These are phyloP conservation scores for Sphaerulina vaccinii DNA, from an alignment of 2,329 filamentous ascomycete species.

Conservation along the genomic window DNA sequence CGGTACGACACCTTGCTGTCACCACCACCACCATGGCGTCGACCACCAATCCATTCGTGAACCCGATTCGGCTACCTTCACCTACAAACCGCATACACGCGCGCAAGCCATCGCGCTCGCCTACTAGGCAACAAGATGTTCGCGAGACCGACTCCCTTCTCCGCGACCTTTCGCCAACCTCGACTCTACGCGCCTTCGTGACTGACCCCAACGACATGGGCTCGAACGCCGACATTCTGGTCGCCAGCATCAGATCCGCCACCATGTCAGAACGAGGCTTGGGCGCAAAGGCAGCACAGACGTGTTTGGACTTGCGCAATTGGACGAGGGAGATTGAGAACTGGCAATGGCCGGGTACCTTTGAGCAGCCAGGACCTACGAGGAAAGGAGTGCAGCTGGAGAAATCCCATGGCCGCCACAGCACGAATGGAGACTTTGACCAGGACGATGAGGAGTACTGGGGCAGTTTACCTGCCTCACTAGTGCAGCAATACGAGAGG, in stretches of 20 bases:
- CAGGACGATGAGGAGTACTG: constrained; percentile 52
- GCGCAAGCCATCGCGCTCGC: constrained; percentile 34
- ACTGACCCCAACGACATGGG: constrained; percentile 32
- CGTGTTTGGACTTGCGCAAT: constrained; percentile 67
- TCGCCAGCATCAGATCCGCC: constrained; percentile 60
- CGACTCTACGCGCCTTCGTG: constrained; percentile 62
- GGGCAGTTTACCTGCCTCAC: constrained; percentile 66
- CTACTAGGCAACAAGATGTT: constrained; percentile 27
- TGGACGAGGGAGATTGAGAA: constrained; percentile 72
- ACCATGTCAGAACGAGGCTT: constrained; percentile 68
- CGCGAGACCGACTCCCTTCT: constrained; percentile 49
- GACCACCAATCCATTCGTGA: constrained; percentile 29
- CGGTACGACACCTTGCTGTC: background rate
- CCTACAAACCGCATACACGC: constrained; percentile 24
- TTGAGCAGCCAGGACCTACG: constrained; percentile 41
- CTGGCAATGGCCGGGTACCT: constrained; percentile 59
- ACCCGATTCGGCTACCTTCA: constrained; percentile 31
- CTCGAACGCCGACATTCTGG: constrained; percentile 41
- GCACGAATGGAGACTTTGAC: constrained; percentile 20
- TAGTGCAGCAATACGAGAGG: constrained; percentile 67
- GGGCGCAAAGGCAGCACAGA: constrained; percentile 66
- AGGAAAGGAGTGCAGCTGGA: constrained; percentile 20
- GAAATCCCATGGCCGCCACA: background rate
- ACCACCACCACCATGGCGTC: constrained; percentile 1
- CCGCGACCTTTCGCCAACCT: constrained; percentile 59